These are phyloP conservation scores for Alternaria postmessia DNA, from an alignment of 2,329 filamentous ascomycete species.

Conservation along the genomic window DNA sequence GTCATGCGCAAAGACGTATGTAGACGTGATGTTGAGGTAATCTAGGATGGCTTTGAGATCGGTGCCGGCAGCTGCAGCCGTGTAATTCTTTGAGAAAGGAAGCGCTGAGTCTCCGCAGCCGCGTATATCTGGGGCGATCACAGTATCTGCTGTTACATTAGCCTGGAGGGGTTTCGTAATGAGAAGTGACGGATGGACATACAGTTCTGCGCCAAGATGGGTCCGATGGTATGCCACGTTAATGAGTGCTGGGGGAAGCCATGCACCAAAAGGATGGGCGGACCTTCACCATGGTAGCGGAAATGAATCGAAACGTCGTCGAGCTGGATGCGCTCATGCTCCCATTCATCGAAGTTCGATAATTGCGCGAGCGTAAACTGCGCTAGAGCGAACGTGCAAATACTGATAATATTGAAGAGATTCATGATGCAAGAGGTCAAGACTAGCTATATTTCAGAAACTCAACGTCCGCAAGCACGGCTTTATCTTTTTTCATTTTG, in stretches of 20 bases:
- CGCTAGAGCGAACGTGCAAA: neutral
- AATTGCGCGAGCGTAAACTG: neutral
- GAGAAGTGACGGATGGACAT: neutral
- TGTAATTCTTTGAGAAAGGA: constrained; percentile 53
- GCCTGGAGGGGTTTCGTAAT: fast-evolving
- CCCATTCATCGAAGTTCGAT: neutral
- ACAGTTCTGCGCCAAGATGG: neutral
- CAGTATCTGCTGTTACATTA: constrained; percentile 10
- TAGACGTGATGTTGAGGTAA: constrained; percentile 35
- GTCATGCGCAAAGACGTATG: constrained; percentile 57
- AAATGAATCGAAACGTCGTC: neutral
- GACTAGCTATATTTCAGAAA: neutral
- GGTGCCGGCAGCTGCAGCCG: constrained; percentile 43
- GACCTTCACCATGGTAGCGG: neutral
- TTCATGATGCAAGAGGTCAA: neutral
- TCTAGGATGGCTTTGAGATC: constrained; percentile 36
- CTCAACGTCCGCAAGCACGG: neutral
- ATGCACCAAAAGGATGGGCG: neutral
- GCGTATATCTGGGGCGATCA: constrained; percentile 1
- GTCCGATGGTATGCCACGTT: neutral
- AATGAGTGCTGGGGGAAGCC: neutral
- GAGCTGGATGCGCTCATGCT: neutral
- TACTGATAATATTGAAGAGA: neutral
- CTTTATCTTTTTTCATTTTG: neutral
- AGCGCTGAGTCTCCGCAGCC: constrained; percentile 45